phyloP scores from a whole-genome alignment of 1,139 yeast species.

The Taiozyma sp. region DNA sequence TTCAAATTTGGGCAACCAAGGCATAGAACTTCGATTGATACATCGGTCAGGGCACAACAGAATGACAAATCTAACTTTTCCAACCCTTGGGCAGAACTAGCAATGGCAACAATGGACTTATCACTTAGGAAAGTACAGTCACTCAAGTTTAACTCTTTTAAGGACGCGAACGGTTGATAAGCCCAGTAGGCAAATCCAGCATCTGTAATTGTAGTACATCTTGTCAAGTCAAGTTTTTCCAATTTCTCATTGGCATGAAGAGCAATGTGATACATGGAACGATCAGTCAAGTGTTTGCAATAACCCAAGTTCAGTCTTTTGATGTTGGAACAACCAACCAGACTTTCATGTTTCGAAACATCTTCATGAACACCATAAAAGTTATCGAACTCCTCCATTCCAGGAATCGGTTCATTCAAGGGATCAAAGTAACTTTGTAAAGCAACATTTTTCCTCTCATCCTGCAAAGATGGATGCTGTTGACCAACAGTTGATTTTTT shows the following conservation, averaged over 20 bases:
- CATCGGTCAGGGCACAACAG: constrained; percentile 70
- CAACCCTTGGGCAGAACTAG: constrained; percentile 54
- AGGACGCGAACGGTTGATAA: constrained; percentile 44
- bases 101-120: constrained; percentile 54
- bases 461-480: not conserved
- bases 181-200: constrained; percentile 67
- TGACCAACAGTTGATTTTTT: constrained; percentile 13
- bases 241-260: constrained; percentile 50
- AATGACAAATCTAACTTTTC: constrained; percentile 57
- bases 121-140: constrained; percentile 75
- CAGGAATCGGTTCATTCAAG: constrained; percentile 20
- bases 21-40: constrained; percentile 58
- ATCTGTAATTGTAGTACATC: constrained; percentile 77
- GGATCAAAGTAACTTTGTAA: not conserved
- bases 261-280: constrained; percentile 58
- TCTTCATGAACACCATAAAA: constrained; percentile 17
- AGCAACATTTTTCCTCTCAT: not conserved
- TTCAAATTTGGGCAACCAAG: constrained; percentile 55
- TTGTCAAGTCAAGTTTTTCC: constrained; percentile 53
- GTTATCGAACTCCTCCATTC: constrained; percentile 23
- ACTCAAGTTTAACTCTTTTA: constrained; percentile 48
- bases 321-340: constrained; percentile 54
- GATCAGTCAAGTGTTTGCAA: constrained; percentile 69
- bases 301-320: constrained; percentile 54
- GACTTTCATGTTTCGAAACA: constrained; percentile 6